Evolutionary conservation across 2,329 filamentous ascomycete genomes (phyloP), one percentile per base, ranked within the genome.

Genomic region (Penicillium sp.): DNA sequence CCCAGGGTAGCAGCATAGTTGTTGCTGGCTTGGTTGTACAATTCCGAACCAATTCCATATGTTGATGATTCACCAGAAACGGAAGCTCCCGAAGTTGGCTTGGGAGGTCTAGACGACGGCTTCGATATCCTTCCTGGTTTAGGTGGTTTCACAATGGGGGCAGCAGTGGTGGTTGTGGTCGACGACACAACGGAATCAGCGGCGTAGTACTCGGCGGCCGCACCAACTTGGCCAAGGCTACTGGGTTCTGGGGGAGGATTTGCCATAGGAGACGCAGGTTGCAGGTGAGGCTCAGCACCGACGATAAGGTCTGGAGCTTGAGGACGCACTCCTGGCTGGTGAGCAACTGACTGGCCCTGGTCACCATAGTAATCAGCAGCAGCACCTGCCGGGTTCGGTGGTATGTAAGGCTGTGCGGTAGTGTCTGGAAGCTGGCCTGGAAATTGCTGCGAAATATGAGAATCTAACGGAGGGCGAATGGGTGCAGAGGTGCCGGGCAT

Each of bases 321-420:
- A 6, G 81, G 77, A 45, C 84, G 76, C 11, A 84, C 74, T n/a
- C 84, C 84, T 6, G 84, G 84, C 66, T 87, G 84, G 12, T 74
- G 66, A 9, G 73, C 66, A 2, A 87, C 83, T 18, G 82, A 85
- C 65, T 86, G 74, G 11, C 83, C 84, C 63, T 83, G 78, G 65
- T 86, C 84, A 45, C 80, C 77, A 66, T 86, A 87, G 66, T 84
- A 87, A 33, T 85, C 82, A 16, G 84, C 79, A 5, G 83, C 83
- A 35, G 77, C 75, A 30, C 83, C 84, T 53, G 77, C 77, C 20
- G 76, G 74, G 42, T 76, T 66, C 56, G 72, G 70, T 53, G 77
- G 77, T 54, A 74, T 70, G 62, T 77, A 80, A 45, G 81, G 76
- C 49, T 72, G 66, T 9, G 79, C 62, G 58, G 70, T 78, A 11